These are phyloP conservation scores for Novymonas esmeraldas DNA, from an alignment of 208 protist species.

Conservation along the genomic window DNA sequence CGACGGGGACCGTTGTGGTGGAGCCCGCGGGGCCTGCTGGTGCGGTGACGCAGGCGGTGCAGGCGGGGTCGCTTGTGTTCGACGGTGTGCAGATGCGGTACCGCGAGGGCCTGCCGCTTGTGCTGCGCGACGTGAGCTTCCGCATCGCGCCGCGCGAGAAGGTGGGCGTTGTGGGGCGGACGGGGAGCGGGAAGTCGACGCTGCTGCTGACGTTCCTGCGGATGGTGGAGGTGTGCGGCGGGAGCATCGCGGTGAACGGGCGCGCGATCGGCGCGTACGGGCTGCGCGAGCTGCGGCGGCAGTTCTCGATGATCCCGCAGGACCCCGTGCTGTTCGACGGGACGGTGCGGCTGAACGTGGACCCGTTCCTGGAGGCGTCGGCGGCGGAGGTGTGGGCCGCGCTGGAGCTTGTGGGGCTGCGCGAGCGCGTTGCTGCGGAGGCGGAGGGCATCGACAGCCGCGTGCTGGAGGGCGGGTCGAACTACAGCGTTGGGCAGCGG, in stretches of 20 bases:
- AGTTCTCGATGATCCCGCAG: constrained; percentile 87
- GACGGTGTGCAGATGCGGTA: constrained; percentile 77
- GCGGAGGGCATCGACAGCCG: constrained; percentile 36
- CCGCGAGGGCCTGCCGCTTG: constrained; percentile 56
- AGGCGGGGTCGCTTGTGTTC: constrained; percentile 8
- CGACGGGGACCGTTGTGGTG: constrained; percentile 23
- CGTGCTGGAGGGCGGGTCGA: constrained; percentile 66
- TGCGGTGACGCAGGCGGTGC: constrained; percentile 24
- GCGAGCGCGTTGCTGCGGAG: constrained; percentile 32
- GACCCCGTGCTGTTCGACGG: constrained; percentile 84
- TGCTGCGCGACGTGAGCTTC: constrained; percentile 41
- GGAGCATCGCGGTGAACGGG: constrained; percentile 51
- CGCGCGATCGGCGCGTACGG: constrained; percentile 37
- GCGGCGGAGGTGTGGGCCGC: constrained; percentile 40
- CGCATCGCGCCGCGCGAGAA: constrained; percentile 69
- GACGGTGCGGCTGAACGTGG: constrained; percentile 75
- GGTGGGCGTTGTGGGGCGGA: constrained; percentile 83
- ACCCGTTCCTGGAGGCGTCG: constrained; percentile 56
- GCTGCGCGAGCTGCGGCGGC: constrained; percentile 56
- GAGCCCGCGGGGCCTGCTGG: constrained; percentile 3
- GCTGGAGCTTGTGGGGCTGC: constrained; percentile 56
- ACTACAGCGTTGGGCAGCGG: constrained; percentile 80
- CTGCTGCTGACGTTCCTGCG: constrained; percentile 78
- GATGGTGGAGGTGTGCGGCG: constrained; percentile 64
- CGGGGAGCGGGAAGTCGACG: constrained; percentile 88